Percentiles rank a stretch among this genome's conserved stretches.
These are phyloP conservation scores for Leishmania tropica DNA, from an alignment of 208 protist genomes.

Conservation along the genomic window DNA sequence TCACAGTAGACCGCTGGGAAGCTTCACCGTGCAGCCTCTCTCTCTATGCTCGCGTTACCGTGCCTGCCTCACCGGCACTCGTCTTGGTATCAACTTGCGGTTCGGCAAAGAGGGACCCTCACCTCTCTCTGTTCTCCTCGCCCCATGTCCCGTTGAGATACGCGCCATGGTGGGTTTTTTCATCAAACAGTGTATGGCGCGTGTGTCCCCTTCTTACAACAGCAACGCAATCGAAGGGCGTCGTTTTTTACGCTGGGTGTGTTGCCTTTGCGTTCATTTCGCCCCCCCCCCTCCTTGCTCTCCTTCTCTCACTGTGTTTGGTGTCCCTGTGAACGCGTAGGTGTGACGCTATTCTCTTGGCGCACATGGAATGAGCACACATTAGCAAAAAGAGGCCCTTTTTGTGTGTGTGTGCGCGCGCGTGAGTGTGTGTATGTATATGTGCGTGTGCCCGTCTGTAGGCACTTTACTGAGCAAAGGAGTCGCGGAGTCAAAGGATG, in stretches of 20 bases:
- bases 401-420: too few relatives aligned
- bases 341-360: slow-evolving; percentile 12
- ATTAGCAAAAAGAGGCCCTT: background rate
- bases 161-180: background rate
- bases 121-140: too few relatives aligned
- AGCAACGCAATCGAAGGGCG: background rate
- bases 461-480: background rate
- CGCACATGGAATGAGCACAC: background rate
- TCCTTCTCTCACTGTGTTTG: background rate
- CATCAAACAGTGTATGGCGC: too few relatives aligned
- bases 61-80: background rate
- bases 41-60: background rate
- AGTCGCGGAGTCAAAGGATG: background rate
- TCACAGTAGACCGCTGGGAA: background rate
- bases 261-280: background rate
- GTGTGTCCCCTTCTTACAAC: too few relatives aligned
- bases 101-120: background rate
- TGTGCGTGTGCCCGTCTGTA: slow-evolving; percentile 13
- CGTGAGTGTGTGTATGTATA: background rate
- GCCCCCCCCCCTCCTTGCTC: background rate
- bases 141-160: background rate
- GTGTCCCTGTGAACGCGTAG: background rate
- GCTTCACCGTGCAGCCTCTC: background rate
- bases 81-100: background rate
- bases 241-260: too few relatives aligned